These are phyloP conservation scores for Pythium brassicae DNA, from an alignment of 352 stramenopile species.

Conservation along the genomic window DNA sequence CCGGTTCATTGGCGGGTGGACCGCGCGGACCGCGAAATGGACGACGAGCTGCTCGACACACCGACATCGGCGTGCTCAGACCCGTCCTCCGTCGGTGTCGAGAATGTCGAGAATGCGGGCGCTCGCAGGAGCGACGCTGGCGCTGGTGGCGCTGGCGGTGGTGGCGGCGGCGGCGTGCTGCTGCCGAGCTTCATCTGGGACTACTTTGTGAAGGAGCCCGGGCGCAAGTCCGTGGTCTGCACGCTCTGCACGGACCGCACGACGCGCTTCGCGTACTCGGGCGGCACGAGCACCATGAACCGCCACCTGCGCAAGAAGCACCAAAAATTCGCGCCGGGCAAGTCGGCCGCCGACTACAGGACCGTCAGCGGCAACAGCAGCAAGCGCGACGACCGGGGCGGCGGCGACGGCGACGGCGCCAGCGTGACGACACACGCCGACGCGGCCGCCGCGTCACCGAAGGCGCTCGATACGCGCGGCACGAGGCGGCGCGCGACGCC, in stretches of 20 bases:
- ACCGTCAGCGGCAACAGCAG: constrained; percentile 22
- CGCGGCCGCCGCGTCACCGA: too few relatives aligned
- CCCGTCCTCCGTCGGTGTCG: too few relatives aligned
- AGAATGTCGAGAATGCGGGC: too few relatives aligned
- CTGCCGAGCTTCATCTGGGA: constrained; percentile 83
- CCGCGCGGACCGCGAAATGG: too few relatives aligned
- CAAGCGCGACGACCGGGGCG: constrained; percentile 10
- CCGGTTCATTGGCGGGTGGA: too few relatives aligned
- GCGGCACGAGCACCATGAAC: constrained; percentile 82
- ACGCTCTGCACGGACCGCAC: constrained; percentile 60
- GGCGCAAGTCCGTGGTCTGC: constrained; percentile 76
- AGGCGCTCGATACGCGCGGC: constrained; percentile 24
- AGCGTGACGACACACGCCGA: too few relatives aligned
- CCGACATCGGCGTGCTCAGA: too few relatives aligned
- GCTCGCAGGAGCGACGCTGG: constrained; percentile 1
- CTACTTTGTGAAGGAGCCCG: constrained; percentile 76
- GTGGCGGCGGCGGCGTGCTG: constrained; percentile 14
- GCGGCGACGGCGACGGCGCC: too few relatives aligned
- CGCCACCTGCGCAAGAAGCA: constrained; percentile 79
- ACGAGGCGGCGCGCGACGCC: constrained; percentile 35
- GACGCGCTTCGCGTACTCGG: constrained; percentile 79
- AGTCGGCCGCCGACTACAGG: constrained; percentile 71
- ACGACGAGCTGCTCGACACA: too few relatives aligned
- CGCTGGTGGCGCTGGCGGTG: constrained; percentile 2
- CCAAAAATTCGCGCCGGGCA: constrained; percentile 73